Percentiles rank a stretch among this genome's conserved stretches.
Evolutionary conservation across 352 stramenopile genomes (phyloP).

Genomic region (Globisporangium cystogenes): DNA sequence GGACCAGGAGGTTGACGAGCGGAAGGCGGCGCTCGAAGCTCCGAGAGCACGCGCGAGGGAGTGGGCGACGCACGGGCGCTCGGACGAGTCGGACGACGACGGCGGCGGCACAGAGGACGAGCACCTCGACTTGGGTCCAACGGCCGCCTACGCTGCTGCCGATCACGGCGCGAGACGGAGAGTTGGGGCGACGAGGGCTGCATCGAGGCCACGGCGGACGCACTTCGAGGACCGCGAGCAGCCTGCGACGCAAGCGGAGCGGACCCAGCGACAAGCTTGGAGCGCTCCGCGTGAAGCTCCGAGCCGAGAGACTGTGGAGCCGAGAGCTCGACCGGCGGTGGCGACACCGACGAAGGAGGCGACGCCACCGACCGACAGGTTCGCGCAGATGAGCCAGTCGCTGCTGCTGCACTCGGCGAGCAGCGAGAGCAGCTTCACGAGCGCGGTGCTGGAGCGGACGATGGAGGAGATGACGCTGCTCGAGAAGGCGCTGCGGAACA

Average conservation of each 20-base stretch:
- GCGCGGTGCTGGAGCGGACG: constrained; percentile 36
- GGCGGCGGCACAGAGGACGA: too few relatives aligned
- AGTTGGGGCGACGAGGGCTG: not conserved
- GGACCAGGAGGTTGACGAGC: constrained; percentile 17
- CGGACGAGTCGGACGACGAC: not conserved
- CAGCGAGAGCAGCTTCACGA: constrained; percentile 36
- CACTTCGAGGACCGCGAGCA: not conserved
- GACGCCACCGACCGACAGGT: not conserved
- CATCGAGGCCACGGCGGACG: not conserved
- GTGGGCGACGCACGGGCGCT: too few relatives aligned
- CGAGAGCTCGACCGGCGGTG: too few relatives aligned
- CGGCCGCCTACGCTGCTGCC: not conserved
- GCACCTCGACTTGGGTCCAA: not conserved
- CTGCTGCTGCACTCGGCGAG: constrained; percentile 14
- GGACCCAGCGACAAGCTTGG: not conserved
- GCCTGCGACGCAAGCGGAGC: not conserved
- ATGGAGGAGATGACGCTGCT: constrained; percentile 60
- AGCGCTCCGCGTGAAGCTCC: not conserved
- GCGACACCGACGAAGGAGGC: not conserved
- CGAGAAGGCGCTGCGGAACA: constrained; percentile 57
- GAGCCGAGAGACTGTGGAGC: not conserved
- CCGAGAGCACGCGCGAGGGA: constrained; percentile 1
- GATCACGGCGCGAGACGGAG: not conserved
- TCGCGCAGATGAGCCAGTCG: constrained; percentile 12
- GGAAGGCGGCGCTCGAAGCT: constrained; percentile 10